These are phyloP conservation scores for Prunus kanzakura DNA, from an alignment of 306 rosid species.

Conservation along the genomic window DNA sequence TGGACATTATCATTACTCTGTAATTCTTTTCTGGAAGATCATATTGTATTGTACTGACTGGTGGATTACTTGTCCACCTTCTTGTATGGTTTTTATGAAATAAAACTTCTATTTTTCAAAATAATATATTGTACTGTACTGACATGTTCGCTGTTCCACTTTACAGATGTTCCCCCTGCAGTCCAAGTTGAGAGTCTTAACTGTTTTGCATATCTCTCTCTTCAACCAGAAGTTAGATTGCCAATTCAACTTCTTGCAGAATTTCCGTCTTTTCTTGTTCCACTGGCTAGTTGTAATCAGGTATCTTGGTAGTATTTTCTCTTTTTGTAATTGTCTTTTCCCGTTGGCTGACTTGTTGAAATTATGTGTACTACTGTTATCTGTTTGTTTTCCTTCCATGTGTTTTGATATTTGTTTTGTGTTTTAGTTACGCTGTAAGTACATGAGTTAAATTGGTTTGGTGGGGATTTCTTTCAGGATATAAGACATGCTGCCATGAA, in stretches of 20 bases:
- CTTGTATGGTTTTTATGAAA: too few species aligned
- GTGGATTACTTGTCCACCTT: too few species aligned
- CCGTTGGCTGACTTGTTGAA: conserved; percentile 14
- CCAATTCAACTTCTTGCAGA: conserved; percentile 58
- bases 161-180: conserved; percentile 68
- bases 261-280: conserved; percentile 80
- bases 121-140: not conserved
- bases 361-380: not conserved
- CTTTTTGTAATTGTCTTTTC: not conserved
- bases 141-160: conserved; percentile 20
- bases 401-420: not conserved
- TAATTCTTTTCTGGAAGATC: not conserved
- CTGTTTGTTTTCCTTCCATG: conserved; percentile 3
- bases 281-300: conserved; percentile 65
- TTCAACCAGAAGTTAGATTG: conserved; percentile 52
- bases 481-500: conserved; percentile 68
- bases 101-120: too few species aligned
- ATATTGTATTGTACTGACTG: not conserved
- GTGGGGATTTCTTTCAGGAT: conserved; percentile 40
- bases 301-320: conserved; percentile 19
- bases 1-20: not conserved
- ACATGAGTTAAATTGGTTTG: conserved; percentile 10
- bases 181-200: conserved; percentile 84
- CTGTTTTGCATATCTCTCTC: conserved; percentile 65
- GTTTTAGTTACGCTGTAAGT: conserved; percentile 2